Base-by-base conservation (phyloP, 1,284 basidiomycete genomes). In the Boletellus dicymbophilus region DNA sequence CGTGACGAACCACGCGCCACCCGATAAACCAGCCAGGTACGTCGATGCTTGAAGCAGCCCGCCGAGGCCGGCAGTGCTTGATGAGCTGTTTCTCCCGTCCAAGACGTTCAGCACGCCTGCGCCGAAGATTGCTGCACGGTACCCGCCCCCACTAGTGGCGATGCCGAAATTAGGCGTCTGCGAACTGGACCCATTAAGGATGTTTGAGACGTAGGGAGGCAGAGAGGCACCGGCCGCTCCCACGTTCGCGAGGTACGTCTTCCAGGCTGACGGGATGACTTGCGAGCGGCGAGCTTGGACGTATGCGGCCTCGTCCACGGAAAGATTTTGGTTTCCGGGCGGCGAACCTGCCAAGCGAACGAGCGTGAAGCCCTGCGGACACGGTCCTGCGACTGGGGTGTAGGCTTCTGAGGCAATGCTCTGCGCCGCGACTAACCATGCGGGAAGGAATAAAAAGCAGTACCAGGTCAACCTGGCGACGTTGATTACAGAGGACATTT, bases 21-120 rank as follows among this genome's bases (percentile, higher is more conserved):
- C 80, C 0, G 73, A 77, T 4, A 78, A 62, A 4, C 73, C 76
- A 1, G 73, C 37, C 21, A 78, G 46, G 58, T 78, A 79, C 1
- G 69, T 68, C 5, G 73, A 63, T 4, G 71, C 57, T 55, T 82
- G 80, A n/a, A 82, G 67, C 8, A 82, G 57, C 0, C 81, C 81
- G 0, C 77, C 81, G 0, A 71, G 70, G 0, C 79, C 81, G 0
- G 62, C 69, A 3, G 37, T 44, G 11, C 58, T 66, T 0, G 78
- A 69, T 0, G 76, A 69, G 7, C 58, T 21, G 49, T 83, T 81
- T 15, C 80, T 60, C 8, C 60, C 75, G 52, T 83, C 81, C 23
- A 83, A 56, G 2, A 75, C 73, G 44, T 75, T 75, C 37, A 82
- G 54, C 4, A 78, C 67, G 1, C 75, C 80, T 0, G 77, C 77